Base-by-base conservation (phyloP, 306 rosid species). In the Mucuna pruriens region DNA sequence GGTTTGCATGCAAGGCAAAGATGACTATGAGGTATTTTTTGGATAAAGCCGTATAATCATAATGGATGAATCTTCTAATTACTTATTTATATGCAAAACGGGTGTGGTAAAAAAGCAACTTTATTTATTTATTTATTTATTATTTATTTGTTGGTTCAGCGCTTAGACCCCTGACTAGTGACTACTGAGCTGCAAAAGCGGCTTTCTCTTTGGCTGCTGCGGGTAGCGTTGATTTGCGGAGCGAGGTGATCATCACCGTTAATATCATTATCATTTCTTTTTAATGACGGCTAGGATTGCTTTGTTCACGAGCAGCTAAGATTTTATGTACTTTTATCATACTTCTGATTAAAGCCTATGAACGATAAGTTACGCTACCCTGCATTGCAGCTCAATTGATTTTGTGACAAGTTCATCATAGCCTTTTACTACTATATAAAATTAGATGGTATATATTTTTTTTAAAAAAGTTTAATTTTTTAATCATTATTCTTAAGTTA, bases 201-300 rank as follows among this genome's bases (percentile, higher is more conserved):
- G 80, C 51, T 61, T 76, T 81, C 51, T 45, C 38, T 78, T 72
- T 42, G 12, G 61, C 67, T 12, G 26, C 9, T 6, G 62, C 23
- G 25, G 57, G 20, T 65, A 19, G 75, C 63, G 80, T 78, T 46
- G 82, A 55, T 57, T 70, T 80, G 19, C 73, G 73, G 39, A 22
- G 31, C 11, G 8, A 22, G 16, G 76, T 64, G 33, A 16, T 60
- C 22, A 3, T 44, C 6, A 49, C 60, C 74, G 39, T 54, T 38
- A 0, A 2, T 12, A 9, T 51, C 51, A 39, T 15, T 7, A 4
- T 39, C 12, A 10, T 38, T 9, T n/a, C 45, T 25, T 77, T 81
- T 23, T 11, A 31, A 13, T 10, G 79, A 82, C 87, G 87, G 86
- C 78, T 75, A 16, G 3, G 89, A 87, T 87, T 20, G 2, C n/a